Evolutionary conservation across 768 basidiomycete genomes (phyloP).

Genomic region (Tricholoma matsutake): DNA sequence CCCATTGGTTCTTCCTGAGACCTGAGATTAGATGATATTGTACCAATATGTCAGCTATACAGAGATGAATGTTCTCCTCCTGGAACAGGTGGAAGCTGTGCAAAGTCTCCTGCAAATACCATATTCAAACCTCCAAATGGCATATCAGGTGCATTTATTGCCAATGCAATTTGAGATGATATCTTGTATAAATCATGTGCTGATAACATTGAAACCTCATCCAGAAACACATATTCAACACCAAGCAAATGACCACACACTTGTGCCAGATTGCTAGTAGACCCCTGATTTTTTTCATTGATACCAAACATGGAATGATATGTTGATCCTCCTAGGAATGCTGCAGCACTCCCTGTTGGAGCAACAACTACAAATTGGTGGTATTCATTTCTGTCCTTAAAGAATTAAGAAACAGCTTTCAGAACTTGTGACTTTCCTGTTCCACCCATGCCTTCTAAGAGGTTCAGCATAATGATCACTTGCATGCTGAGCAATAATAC

Average conservation of each 20-base stretch:
- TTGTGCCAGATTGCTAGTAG: constrained; percentile 3
- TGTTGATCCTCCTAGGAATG: constrained; percentile 28
- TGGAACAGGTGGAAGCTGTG: constrained; percentile 35
- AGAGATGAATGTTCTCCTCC: constrained; percentile 1
- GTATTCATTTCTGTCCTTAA: constrained; percentile 15
- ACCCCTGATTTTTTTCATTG: constrained; percentile 3
- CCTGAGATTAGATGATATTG: too few relatives aligned
- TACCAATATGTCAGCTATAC: too few relatives aligned
- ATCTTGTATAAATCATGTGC: constrained; percentile 27
- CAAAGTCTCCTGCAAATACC: constrained; percentile 45
- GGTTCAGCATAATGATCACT: too few relatives aligned
- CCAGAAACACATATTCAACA: constrained; percentile 40
- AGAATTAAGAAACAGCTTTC: constrained; percentile 17
- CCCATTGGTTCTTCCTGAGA: too few relatives aligned
- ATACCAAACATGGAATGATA: constrained; percentile 33
- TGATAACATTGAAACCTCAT: constrained; percentile 42
- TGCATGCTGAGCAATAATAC: too few relatives aligned
- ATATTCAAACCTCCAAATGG: constrained; percentile 37
- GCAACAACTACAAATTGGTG: constrained; percentile 15
- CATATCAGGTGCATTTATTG: constrained; percentile 6
- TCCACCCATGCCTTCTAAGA: constrained; percentile 14
- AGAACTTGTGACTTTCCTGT: constrained; percentile 28
- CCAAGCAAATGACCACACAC: constrained; percentile 17
- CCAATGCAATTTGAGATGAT: too few relatives aligned
- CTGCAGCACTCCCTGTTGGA: constrained; percentile 32